A percentile compares a stretch with the other conserved stretches of the same genome.
Conservation (phyloP, 768 basidiomycete genomes). For the Peribolospora kevripleyi region DNA sequence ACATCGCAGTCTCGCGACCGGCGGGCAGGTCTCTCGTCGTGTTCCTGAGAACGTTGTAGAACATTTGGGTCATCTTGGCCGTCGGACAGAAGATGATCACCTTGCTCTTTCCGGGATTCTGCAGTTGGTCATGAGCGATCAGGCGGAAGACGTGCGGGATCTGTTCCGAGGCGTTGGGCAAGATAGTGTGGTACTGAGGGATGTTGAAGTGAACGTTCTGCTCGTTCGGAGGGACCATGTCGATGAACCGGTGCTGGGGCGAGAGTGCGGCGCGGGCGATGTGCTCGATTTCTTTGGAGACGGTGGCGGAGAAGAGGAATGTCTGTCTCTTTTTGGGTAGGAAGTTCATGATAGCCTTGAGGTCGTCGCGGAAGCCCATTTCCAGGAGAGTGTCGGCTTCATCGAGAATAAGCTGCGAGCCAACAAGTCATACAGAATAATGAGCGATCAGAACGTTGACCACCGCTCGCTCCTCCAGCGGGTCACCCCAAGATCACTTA, state of each 20-base stretch:
- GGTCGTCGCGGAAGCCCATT: slow-evolving; percentile 20
- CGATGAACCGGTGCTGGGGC: slow-evolving; percentile 26
- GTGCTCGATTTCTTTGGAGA: slow-evolving; percentile 22
- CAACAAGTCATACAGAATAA: not conserved
- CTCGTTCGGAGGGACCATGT: slow-evolving; percentile 35
- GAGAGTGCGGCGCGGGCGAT: slow-evolving; percentile 19
- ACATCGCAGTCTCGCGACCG: slow-evolving; percentile 30
- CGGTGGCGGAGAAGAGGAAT: slow-evolving; percentile 26
- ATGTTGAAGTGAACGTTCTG: slow-evolving; percentile 43
- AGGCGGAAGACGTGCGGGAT: slow-evolving; percentile 55
- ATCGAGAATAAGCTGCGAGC: slow-evolving; percentile 53
- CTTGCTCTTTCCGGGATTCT: slow-evolving; percentile 26
- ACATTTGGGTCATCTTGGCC: slow-evolving; percentile 57
- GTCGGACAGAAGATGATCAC: slow-evolving; percentile 45
- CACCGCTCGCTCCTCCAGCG: not conserved
- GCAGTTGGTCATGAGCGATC: slow-evolving; percentile 67
- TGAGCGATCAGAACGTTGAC: too few species aligned
- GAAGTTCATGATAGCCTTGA: slow-evolving; percentile 43
- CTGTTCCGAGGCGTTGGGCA: slow-evolving; percentile 40
- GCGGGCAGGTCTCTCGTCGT: slow-evolving; percentile 26
- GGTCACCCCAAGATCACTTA: slow-evolving; percentile 19
- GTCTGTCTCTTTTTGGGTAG: slow-evolving; percentile 19
- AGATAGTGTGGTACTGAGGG: slow-evolving; percentile 55
- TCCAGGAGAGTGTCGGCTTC: slow-evolving; percentile 22
- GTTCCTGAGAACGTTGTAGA: slow-evolving; percentile 35